Conservation (phyloP, 306 rosid species). For the Gynostemma pentaphyllum region DNA sequence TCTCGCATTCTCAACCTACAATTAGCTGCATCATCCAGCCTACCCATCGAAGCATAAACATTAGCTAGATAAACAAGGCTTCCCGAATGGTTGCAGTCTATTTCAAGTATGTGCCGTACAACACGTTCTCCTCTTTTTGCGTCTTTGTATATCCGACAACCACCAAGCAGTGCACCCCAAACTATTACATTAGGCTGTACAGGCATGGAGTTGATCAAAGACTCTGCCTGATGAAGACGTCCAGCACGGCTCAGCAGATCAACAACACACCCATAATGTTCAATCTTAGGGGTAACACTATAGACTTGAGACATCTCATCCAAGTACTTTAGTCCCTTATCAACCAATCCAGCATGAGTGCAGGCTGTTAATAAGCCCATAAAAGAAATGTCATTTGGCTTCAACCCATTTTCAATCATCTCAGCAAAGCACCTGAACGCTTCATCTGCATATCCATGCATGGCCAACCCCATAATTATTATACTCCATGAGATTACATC, state of each 20-base stretch:
- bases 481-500: slow-evolving; percentile 34
- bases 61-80: slow-evolving; percentile 28
- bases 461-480: slow-evolving; percentile 27
- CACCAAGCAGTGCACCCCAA: slow-evolving; percentile 34
- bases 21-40: slow-evolving; percentile 25
- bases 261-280: slow-evolving; percentile 29
- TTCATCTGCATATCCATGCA: slow-evolving; percentile 26
- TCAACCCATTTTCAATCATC: slow-evolving; percentile 17
- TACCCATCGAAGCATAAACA: slow-evolving; percentile 23
- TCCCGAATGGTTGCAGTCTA: slow-evolving; percentile 32
- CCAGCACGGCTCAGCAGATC: slow-evolving; percentile 31
- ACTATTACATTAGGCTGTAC: slow-evolving; percentile 26
- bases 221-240: slow-evolving; percentile 24
- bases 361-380: slow-evolving; percentile 31
- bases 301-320: slow-evolving; percentile 15
- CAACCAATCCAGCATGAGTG: slow-evolving; percentile 27
- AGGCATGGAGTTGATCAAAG: slow-evolving; percentile 21
- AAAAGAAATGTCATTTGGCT: slow-evolving; percentile 27
- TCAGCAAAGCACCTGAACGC: slow-evolving; percentile 18
- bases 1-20: slow-evolving; percentile 25
- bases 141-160: slow-evolving; percentile 24
- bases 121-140: slow-evolving; percentile 19
- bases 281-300: slow-evolving; percentile 21
- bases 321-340: slow-evolving; percentile 21
- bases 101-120: slow-evolving; percentile 16